These are phyloP conservation scores for Pharus latifolius DNA, from an alignment of 176 grass and related monocot genomes.

Conservation along the genomic window DNA sequence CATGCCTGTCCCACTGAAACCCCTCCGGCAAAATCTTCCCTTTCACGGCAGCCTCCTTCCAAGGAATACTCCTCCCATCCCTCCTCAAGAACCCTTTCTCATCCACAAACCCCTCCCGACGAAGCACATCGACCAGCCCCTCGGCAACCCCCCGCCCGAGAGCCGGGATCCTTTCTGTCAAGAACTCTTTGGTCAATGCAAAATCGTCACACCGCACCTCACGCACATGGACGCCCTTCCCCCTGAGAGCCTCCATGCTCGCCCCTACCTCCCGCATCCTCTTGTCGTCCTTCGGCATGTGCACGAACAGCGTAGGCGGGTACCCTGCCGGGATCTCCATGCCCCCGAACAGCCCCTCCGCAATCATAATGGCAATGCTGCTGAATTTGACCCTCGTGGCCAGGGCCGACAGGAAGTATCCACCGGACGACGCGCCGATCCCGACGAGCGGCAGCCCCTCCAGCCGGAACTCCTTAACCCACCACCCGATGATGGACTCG, in stretches of 20 bases:
- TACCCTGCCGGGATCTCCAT: conserved; percentile 43
- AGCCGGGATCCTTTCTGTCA: conserved; percentile 43
- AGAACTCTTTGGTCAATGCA: conserved; percentile 35
- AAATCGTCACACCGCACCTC: conserved; percentile 60
- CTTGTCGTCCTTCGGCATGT: conserved; percentile 63
- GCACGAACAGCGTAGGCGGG: conserved; percentile 83
- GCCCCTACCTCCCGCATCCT: conserved; percentile 22
- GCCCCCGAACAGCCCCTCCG: conserved; percentile 52
- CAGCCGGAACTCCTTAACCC: conserved; percentile 46
- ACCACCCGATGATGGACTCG: conserved; percentile 66
- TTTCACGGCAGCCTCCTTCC: conserved; percentile 50
- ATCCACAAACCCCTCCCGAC: conserved; percentile 53
- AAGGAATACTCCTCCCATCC: conserved; percentile 51
- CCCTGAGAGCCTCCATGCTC: conserved; percentile 41
- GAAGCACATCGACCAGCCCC: conserved; percentile 46
- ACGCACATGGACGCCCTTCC: conserved; percentile 31
- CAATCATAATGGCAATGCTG: conserved; percentile 68
- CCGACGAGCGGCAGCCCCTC: conserved; percentile 44
- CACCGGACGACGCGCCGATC: conserved; percentile 77
- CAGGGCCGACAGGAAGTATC: conserved; percentile 78
- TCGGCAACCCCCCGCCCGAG: conserved; percentile 29
- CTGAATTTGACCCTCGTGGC: conserved; percentile 54
- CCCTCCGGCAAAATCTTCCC: conserved; percentile 54
- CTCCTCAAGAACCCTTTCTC: conserved; percentile 61
- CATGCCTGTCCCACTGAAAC: conserved; percentile 60